A percentile compares a stretch with the other conserved stretches of the same genome.
These are phyloP conservation scores for Neocucurbitaria cava DNA, from an alignment of 2,329 filamentous ascomycete genomes.

Conservation along the genomic window DNA sequence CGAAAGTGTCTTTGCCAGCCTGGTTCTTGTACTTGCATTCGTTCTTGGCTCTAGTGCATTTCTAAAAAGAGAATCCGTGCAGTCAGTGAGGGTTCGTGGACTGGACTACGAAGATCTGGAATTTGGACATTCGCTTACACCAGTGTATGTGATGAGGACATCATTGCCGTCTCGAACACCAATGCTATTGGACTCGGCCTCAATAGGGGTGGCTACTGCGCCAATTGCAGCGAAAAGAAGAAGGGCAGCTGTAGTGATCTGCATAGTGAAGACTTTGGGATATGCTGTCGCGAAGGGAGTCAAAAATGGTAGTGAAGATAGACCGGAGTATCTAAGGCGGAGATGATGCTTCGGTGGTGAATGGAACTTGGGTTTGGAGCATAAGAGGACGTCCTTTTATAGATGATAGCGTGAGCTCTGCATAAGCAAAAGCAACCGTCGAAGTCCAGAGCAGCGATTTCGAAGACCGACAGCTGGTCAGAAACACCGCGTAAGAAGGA, in stretches of 20 bases:
- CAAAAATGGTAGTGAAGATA: neutral
- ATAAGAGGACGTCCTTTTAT: neutral
- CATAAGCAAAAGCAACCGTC: neutral
- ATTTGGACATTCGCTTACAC: neutral
- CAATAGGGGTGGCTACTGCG: slow-evolving; percentile 1
- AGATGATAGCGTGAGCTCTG: neutral
- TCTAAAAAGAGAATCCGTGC: neutral
- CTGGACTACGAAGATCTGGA: neutral
- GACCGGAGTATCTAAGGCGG: neutral
- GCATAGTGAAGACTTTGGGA: neutral
- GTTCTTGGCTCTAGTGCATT: neutral
- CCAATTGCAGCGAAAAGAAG: neutral
- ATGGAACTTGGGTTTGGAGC: neutral
- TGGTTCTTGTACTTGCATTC: neutral
- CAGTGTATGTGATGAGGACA: neutral
- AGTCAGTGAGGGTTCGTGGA: neutral
- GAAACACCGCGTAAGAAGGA: neutral
- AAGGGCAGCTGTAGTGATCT: neutral
- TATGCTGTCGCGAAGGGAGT: neutral
- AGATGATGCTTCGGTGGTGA: neutral
- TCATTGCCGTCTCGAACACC: neutral
- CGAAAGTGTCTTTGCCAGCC: neutral
- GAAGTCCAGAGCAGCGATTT: neutral
- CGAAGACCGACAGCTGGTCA: neutral
- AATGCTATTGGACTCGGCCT: neutral